Evolutionary conservation across 768 basidiomycete species (phyloP).

Genomic region (Hysterangium stoloniferum): DNA sequence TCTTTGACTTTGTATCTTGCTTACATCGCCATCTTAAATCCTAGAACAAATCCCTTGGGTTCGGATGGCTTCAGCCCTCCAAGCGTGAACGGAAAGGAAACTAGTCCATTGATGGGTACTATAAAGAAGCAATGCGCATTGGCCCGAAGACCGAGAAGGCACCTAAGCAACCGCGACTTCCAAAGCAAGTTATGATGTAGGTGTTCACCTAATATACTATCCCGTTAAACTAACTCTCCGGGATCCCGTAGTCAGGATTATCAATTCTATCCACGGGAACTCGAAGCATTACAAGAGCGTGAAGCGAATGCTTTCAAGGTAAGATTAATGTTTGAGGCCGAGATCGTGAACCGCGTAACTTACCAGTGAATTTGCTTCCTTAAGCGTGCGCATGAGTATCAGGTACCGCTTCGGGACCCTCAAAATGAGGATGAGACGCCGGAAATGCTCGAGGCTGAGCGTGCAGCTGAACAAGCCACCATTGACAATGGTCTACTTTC

Average conservation of each 20-base stretch:
- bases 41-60: too few relatives aligned
- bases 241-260: slow-evolving; percentile 90
- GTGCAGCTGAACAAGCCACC: slow-evolving; percentile 67
- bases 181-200: slow-evolving; percentile 80
- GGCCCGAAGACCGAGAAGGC: slow-evolving; percentile 57
- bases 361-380: too few relatives aligned
- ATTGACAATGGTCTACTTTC: slow-evolving; percentile 83
- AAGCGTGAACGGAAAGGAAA: too few relatives aligned
- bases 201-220: slow-evolving; percentile 30
- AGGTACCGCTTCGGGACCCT: slow-evolving; percentile 45
- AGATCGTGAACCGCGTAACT: too few relatives aligned
- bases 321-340: too few relatives aligned
- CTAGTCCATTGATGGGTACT: slow-evolving; percentile 93
- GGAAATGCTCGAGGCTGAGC: slow-evolving; percentile 80
- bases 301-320: too few relatives aligned
- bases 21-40: too few relatives aligned
- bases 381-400: slow-evolving; percentile 11
- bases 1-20: too few relatives aligned
- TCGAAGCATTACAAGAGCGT: too few relatives aligned
- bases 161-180: slow-evolving; percentile 78
- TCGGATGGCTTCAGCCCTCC: too few relatives aligned
- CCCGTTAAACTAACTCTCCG: slow-evolving; percentile 5
- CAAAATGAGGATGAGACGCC: slow-evolving; percentile 67
- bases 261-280: slow-evolving; percentile 86
- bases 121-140: slow-evolving; percentile 82